Percentiles rank a stretch among this genome's conserved stretches.
Evolutionary conservation across 495 filamentous ascomycete species (phyloP).

Genomic region (Aspergillus diversus): DNA sequence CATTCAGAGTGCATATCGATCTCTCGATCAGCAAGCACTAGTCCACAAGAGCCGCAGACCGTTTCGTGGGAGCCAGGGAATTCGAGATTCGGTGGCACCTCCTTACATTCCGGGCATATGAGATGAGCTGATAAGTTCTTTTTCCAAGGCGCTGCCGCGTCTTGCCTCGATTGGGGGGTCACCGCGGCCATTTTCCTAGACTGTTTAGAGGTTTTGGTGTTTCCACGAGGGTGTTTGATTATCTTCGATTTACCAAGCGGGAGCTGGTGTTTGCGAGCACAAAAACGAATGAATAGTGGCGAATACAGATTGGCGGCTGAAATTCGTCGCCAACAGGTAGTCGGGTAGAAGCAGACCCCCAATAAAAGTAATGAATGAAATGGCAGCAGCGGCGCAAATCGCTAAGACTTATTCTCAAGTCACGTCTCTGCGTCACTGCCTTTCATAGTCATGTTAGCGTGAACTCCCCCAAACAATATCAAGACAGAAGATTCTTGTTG

Average conservation of each 20-base stretch:
- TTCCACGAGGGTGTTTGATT: slow-evolving; percentile 38
- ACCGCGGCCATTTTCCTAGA: slow-evolving; percentile 46
- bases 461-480: slow-evolving; percentile 25
- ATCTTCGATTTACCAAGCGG: slow-evolving; percentile 44
- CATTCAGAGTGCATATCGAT: slow-evolving; percentile 96
- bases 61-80: slow-evolving; percentile 91
- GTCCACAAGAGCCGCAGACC: slow-evolving; percentile 86
- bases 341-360: slow-evolving; percentile 5
- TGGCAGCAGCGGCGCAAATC: slow-evolving; percentile 29
- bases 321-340: slow-evolving; percentile 18
- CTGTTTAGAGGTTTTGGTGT: slow-evolving; percentile 26
- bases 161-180: slow-evolving; percentile 23
- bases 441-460: slow-evolving; percentile 39
- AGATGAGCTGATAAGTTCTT: slow-evolving; percentile 83
- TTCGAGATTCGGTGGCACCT: slow-evolving; percentile 89
- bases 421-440: slow-evolving; percentile 35
- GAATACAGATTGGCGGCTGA: slow-evolving; percentile 66
- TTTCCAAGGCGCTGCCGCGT: slow-evolving; percentile 53
- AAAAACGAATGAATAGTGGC: slow-evolving; percentile 61
- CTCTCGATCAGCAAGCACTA: slow-evolving; percentile 88
- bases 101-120: slow-evolving; percentile 87
- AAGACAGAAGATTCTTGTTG: slow-evolving; percentile 23
- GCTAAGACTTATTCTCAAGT: slow-evolving; percentile 26
- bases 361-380: slow-evolving; percentile 17
- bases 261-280: slow-evolving; percentile 51